Evolutionary conservation across 2,329 filamentous ascomycete species (phyloP), one percentile per base, ranked within the genome.

Genomic region (Leptographium flavum): DNA sequence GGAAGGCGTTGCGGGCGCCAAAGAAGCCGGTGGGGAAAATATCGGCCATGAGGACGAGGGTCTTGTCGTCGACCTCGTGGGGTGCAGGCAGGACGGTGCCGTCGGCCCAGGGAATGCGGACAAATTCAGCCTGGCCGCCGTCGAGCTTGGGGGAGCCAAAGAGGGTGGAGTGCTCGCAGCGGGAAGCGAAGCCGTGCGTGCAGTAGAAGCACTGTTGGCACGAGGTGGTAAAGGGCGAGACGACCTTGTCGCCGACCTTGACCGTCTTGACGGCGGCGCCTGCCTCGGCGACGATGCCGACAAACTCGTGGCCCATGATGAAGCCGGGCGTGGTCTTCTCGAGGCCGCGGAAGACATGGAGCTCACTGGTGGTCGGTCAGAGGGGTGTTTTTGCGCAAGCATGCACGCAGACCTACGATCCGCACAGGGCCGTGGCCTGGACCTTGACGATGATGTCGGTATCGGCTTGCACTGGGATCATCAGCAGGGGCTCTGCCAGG

Each of bases 1-100:
- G 74, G 60, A 94, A 81, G 7, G 79, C 88, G 56, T 87, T 92
- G 47, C 73, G 71, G 5, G 84, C 84, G 7, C 85, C 87, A 54
- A 88, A 94, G 64, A 78, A 94, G 8, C 88, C 84, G 0, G 81
- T 86, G 1, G 87, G 87, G 62, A 92, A 94, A 55, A 94, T 93
- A 58, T 94, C 87, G 15, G 85, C 87, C 87, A 94, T 94, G 23
- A 94, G 71, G 7, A 93, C 78, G 41, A 93, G 69, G 31, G 78
- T 78, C 51, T 83, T 74, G 53, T 90, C 81, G 19, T 81, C 75
- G 47, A 93, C 81, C 9, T 72, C 75, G 2, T 74, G 62, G 0
- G 83, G 82, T 0, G 86, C 81, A 55, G 80, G 81, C 57, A 87
- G 73, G n/a, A 81, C 75, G 1, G 86, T 93, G 31, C 78, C 77